Percentiles rank a stretch among this genome's conserved stretches.
Conservation (phyloP, 2,329 filamentous ascomycete genomes). For the Aureobasidium sp. region DNA sequence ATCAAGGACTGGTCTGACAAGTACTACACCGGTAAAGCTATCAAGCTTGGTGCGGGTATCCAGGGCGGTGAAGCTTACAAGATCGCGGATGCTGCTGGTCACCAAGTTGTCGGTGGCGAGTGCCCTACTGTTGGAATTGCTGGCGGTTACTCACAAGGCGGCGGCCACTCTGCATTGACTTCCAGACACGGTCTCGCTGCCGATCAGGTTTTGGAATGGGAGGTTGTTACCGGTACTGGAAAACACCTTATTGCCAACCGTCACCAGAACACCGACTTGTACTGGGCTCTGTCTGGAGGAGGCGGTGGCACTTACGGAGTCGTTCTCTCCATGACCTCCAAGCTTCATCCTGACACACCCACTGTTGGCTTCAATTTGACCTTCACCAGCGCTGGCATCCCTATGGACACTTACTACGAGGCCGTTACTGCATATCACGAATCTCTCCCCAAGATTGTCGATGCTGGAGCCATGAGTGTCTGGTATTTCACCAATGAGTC, state of each 20-base stretch:
- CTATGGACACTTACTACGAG: conserved; percentile 38
- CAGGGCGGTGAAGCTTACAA: conserved; percentile 42
- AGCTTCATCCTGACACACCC: conserved; percentile 37
- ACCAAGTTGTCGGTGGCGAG: conserved; percentile 47
- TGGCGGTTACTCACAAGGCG: conserved; percentile 53
- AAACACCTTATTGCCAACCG: conserved; percentile 40
- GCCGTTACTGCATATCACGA: conserved; percentile 41
- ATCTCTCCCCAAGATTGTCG: conserved; percentile 40
- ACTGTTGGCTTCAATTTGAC: conserved; percentile 38
- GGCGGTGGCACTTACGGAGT: conserved; percentile 52
- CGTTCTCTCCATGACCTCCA: conserved; percentile 47
- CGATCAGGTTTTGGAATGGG: conserved; percentile 46
- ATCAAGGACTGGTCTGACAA: conserved; percentile 33
- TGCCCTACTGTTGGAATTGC: conserved; percentile 48
- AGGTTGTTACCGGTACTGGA: conserved; percentile 42
- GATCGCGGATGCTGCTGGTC: conserved; percentile 35
- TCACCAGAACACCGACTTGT: conserved; percentile 46
- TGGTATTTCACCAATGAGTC: conserved; percentile 46
- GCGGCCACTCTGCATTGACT: conserved; percentile 48
- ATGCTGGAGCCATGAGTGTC: conserved; percentile 41
- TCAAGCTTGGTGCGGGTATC: conserved; percentile 48
- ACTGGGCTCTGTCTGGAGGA: conserved; percentile 55
- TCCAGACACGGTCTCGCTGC: conserved; percentile 50
- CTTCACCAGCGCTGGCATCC: conserved; percentile 26
- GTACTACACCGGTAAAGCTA: conserved; percentile 42